Percentiles rank a stretch among this genome's conserved stretches.
phyloP scores from a whole-genome alignment of 208 protist species.

The Leishmania amazonensis region DNA sequence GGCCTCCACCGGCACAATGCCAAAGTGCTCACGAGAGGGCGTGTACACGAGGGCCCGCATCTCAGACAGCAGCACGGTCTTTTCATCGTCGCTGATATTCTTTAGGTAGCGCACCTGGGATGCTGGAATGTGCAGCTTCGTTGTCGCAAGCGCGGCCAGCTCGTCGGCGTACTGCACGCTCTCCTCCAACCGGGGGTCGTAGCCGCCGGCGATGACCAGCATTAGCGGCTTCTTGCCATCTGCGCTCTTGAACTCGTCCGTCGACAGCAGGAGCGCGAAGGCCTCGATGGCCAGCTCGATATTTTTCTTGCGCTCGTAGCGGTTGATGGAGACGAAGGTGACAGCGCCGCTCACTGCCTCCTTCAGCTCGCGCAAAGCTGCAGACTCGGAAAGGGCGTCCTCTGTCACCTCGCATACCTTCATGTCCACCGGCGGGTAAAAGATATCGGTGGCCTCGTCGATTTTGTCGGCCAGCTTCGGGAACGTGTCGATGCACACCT shows the following conservation, averaged over 20 bases:
- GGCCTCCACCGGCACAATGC: slow-evolving; percentile 92
- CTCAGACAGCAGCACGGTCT: slow-evolving; percentile 69
- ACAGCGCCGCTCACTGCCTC: slow-evolving; percentile 23
- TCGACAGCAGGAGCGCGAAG: slow-evolving; percentile 53
- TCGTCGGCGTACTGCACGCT: slow-evolving; percentile 85
- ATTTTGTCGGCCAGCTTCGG: slow-evolving; percentile 44
- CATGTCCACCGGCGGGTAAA: slow-evolving; percentile 78
- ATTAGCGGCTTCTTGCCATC: slow-evolving; percentile 24
- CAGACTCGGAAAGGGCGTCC: slow-evolving; percentile 6
- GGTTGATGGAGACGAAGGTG: slow-evolving; percentile 97
- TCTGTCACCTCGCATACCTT: slow-evolving; percentile 10
- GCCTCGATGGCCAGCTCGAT: slow-evolving; percentile 90
- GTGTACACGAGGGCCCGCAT: slow-evolving; percentile 93
- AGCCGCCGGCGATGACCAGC: slow-evolving; percentile 90
- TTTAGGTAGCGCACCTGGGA: slow-evolving; percentile 71
- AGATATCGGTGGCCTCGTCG: slow-evolving; percentile 47
- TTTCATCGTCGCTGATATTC: slow-evolving; percentile 81
- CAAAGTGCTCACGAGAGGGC: slow-evolving; percentile 95
- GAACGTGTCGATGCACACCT: slow-evolving; percentile 58
- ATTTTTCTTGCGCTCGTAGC: slow-evolving; percentile 99
- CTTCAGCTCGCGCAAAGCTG: slow-evolving; percentile 17
- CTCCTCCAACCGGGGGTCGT: slow-evolving; percentile 71
- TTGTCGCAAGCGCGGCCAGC: slow-evolving; percentile 52
- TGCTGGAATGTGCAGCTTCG: slow-evolving; percentile 26
- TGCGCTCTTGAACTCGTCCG: slow-evolving; percentile 23